Conservation (phyloP, 2,329 filamentous ascomycete genomes). For the Penicillium sp. region DNA sequence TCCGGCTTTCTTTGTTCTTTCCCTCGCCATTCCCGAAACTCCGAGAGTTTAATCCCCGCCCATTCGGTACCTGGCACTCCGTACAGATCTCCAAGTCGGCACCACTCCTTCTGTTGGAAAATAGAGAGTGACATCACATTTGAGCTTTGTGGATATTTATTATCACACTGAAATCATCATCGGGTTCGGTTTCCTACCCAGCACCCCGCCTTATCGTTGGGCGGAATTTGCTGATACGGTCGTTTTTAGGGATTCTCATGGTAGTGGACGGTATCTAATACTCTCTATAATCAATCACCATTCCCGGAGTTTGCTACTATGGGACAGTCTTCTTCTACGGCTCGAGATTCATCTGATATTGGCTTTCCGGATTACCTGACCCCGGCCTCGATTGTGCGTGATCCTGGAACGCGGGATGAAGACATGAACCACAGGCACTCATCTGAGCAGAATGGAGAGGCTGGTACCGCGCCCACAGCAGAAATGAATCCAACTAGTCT, state of each 20-base stretch:
- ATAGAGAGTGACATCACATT: not conserved
- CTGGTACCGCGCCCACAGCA: conserved; percentile 15
- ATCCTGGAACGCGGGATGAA: conserved; percentile 32
- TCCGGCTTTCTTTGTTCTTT: not conserved
- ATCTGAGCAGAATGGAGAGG: conserved; percentile 28
- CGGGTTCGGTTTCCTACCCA: not conserved
- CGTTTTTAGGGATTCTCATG: conserved; percentile 24
- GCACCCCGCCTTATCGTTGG: not conserved
- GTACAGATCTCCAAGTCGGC: not conserved
- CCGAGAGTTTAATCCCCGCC: not conserved
- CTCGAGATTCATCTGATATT: conserved; percentile 36
- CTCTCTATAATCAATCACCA: conserved; percentile 19
- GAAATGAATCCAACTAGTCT: conserved; percentile 16
- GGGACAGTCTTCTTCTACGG: conserved; percentile 46
- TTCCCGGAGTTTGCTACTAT: conserved; percentile 35
- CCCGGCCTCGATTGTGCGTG: conserved; percentile 22
- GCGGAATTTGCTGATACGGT: conserved; percentile 6
- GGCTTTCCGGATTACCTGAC: conserved; percentile 23
- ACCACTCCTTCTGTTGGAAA: not conserved
- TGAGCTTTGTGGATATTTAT: not conserved
- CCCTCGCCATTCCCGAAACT: not conserved
- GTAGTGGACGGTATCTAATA: conserved; percentile 30
- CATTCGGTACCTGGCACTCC: not conserved
- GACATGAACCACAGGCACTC: conserved; percentile 34
- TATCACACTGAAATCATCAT: not conserved